Conservation (phyloP, 192 early-diverging fungal genomes). For the Chytriomyces hyalinus region DNA sequence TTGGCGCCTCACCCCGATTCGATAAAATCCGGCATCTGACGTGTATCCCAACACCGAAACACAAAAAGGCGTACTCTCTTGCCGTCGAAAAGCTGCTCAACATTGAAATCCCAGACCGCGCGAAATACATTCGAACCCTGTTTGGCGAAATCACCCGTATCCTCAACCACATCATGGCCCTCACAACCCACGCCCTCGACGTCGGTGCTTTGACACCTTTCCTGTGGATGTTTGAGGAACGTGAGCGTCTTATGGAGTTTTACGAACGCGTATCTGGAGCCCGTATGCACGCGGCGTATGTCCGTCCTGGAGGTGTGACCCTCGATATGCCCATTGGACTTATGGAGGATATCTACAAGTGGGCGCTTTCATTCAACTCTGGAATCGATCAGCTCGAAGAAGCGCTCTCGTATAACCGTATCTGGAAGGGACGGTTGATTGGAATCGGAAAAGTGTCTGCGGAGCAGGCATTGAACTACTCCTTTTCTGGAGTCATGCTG, state of each 20-base stretch:
- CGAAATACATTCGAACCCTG: constrained; percentile 94
- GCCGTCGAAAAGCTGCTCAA: constrained; percentile 98
- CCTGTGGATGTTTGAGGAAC: constrained; percentile 99
- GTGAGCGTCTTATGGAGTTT: constrained; percentile 99
- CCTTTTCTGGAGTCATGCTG: constrained; percentile 94
- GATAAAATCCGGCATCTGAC: background rate
- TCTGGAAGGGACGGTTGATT: constrained; percentile 90
- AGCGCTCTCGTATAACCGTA: constrained; percentile 88
- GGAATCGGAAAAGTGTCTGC: constrained; percentile 86
- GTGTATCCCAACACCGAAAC: background rate
- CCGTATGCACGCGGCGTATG: constrained; percentile 96
- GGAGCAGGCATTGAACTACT: constrained; percentile 88
- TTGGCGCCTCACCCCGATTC: too few relatives aligned
- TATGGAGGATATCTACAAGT: constrained; percentile 93
- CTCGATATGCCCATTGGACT: constrained; percentile 92
- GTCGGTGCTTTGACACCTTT: constrained; percentile 98
- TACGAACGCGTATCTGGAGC: constrained; percentile 99
- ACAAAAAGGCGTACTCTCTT: constrained; percentile 85
- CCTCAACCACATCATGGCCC: constrained; percentile 98
- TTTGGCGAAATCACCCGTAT: constrained; percentile 98
- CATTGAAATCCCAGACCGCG: constrained; percentile 90
- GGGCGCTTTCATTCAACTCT: constrained; percentile 88
- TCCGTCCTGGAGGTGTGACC: constrained; percentile 94
- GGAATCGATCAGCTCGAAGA: constrained; percentile 96
- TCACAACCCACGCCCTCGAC: constrained; percentile 96